phyloP scores from a whole-genome alignment of 768 basidiomycete genomes.

The Lactarius psammicola region DNA sequence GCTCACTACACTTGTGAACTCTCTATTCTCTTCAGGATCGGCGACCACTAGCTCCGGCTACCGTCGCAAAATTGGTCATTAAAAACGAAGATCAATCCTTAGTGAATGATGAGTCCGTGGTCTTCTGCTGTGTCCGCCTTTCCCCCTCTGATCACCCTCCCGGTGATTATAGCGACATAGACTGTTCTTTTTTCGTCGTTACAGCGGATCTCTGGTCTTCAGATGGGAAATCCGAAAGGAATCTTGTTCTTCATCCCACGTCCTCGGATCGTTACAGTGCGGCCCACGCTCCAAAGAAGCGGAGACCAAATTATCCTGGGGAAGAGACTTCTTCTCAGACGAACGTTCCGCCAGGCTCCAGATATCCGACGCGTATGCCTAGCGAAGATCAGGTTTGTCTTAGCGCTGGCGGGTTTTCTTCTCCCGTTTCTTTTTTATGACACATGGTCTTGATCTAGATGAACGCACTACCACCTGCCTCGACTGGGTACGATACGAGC shows the following conservation, averaged over 20 bases:
- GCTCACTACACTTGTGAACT: constrained; percentile 15
- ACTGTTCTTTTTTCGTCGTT: constrained; percentile 85
- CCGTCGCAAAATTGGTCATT: constrained; percentile 81
- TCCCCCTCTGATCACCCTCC: constrained; percentile 1
- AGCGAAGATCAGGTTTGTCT: constrained; percentile 23
- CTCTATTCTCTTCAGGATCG: constrained; percentile 61
- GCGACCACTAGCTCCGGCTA: constrained; percentile 87
- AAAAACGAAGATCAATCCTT: constrained; percentile 61
- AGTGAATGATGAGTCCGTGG: constrained; percentile 73
- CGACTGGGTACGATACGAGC: constrained; percentile 11
- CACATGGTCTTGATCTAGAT: constrained; percentile 14
- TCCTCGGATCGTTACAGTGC: constrained; percentile 74
- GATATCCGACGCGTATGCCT: constrained; percentile 19
- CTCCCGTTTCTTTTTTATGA: not conserved
- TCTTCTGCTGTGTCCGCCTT: not conserved
- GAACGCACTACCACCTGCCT: constrained; percentile 15
- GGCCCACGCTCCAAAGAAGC: constrained; percentile 36
- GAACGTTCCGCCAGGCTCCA: constrained; percentile 30
- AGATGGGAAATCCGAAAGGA: constrained; percentile 80
- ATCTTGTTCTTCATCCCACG: constrained; percentile 85
- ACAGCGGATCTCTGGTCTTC: constrained; percentile 92
- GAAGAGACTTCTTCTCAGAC: constrained; percentile 30
- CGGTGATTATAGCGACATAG: constrained; percentile 59
- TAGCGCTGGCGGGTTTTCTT: not conserved
- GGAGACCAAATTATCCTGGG: constrained; percentile 32